Evolutionary conservation across 1,284 basidiomycete species (phyloP).

Genomic region (Rhodofomes roseus): DNA sequence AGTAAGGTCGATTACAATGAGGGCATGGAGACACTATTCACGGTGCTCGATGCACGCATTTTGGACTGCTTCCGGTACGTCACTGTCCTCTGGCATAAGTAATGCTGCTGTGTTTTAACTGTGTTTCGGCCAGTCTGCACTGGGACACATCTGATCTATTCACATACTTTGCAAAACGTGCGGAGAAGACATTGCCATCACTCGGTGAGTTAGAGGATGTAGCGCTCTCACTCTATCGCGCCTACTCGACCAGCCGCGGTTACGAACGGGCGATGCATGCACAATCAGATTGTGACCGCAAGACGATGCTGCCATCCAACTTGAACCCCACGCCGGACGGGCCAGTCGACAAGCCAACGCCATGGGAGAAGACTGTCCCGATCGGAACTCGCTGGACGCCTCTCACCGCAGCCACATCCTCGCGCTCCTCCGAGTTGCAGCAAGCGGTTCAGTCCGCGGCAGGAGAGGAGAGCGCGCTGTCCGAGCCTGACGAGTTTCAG

Average conservation of each 20-base stretch:
- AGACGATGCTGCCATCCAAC: neutral
- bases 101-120: neutral
- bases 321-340: no score
- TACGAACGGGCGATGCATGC: neutral
- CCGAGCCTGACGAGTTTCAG: neutral
- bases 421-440: no score
- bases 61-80: constrained; percentile 28
- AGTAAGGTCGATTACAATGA: constrained; percentile 29
- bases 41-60: constrained; percentile 25
- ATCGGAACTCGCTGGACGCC: neutral
- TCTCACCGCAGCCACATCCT: neutral
- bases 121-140: neutral
- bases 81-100: neutral
- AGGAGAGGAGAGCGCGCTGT: no score
- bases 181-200: neutral
- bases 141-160: neutral
- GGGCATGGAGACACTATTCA: constrained; percentile 15
- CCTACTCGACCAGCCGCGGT: neutral
- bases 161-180: neutral
- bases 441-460: no score
- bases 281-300: neutral
- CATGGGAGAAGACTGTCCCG: neutral
- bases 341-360: no score
- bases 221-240: neutral
- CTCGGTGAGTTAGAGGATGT: constrained; percentile 7